A percentile compares a stretch with the other conserved stretches of the same genome.
phyloP scores from a whole-genome alignment of 1,284 basidiomycete genomes.

The Apiotrichum gracile region DNA sequence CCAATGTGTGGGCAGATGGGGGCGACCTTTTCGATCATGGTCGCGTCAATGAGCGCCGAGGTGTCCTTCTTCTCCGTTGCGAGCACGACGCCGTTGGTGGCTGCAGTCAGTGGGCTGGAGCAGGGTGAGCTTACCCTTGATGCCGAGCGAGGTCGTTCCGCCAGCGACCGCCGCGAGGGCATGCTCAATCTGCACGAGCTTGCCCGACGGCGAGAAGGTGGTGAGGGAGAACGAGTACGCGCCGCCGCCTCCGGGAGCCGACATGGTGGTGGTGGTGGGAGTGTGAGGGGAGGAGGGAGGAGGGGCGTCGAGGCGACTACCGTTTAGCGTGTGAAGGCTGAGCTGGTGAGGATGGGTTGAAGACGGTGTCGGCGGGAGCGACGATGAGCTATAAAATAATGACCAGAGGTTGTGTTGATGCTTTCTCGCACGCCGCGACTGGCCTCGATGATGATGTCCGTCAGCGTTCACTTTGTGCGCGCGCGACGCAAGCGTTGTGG shows the following conservation, averaged over 20 bases:
- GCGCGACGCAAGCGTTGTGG: slow-evolving; percentile 1
- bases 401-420: too few relatives aligned
- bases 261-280: slow-evolving; percentile 26
- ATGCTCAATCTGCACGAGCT: slow-evolving; percentile 99
- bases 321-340: too few relatives aligned
- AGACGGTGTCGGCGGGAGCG: too few relatives aligned
- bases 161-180: slow-evolving; percentile 94
- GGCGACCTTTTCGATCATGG: slow-evolving; percentile 93
- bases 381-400: too few relatives aligned
- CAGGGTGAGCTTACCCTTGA: slow-evolving; percentile 69
- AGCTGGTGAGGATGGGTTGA: too few relatives aligned
- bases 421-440: too few relatives aligned
- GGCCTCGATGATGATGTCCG: too few relatives aligned
- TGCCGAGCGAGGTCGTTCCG: slow-evolving; percentile 94
- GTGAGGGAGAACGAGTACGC: slow-evolving; percentile 79
- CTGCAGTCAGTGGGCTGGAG: slow-evolving; percentile 50
- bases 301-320: not conserved
- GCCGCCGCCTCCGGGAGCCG: slow-evolving; percentile 46
- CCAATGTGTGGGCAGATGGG: slow-evolving; percentile 98
- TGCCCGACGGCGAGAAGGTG: slow-evolving; percentile 97
- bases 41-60: slow-evolving; percentile 94
- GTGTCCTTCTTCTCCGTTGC: slow-evolving; percentile 99
- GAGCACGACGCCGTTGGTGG: slow-evolving; percentile 97
- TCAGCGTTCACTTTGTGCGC: not conserved
- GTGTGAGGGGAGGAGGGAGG: not conserved